Percentiles rank a stretch among this genome's conserved stretches.
Conservation (phyloP, 108 stramenopile genomes). For the Conticribra guillardii region DNA sequence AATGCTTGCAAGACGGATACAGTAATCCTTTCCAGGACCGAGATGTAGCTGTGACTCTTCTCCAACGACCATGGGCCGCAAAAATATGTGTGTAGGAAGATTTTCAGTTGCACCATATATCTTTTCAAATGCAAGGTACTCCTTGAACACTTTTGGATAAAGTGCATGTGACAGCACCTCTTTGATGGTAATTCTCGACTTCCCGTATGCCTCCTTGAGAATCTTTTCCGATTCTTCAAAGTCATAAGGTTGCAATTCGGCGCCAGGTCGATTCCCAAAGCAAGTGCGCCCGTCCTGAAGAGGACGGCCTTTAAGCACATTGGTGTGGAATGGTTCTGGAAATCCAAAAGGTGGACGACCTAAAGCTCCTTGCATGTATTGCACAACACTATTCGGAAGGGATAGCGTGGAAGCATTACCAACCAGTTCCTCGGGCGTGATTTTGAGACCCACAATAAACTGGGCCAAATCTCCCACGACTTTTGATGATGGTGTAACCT, state of each 20-base stretch:
- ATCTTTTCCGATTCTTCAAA: conserved; percentile 60
- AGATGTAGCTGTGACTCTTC: conserved; percentile 61
- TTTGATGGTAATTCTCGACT: conserved; percentile 46
- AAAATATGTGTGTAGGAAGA: conserved; percentile 73
- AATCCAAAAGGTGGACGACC: conserved; percentile 81
- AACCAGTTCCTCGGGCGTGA: conserved; percentile 67
- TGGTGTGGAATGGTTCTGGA: conserved; percentile 76
- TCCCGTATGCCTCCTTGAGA: conserved; percentile 61
- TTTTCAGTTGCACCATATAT: conserved; percentile 60
- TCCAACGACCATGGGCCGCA: conserved; percentile 66
- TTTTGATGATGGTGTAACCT: conserved; percentile 92
- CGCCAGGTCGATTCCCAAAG: conserved; percentile 82
- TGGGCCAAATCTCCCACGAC: conserved; percentile 87
- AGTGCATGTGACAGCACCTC: conserved; percentile 74
- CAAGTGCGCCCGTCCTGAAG: conserved; percentile 55
- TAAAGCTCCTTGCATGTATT: conserved; percentile 81
- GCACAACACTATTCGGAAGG: conserved; percentile 79
- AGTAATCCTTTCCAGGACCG: conserved; percentile 56
- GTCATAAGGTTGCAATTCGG: conserved; percentile 67
- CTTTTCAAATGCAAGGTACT: conserved; percentile 45
- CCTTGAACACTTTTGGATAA: conserved; percentile 77
- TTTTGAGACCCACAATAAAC: conserved; percentile 74
- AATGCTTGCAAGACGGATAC: conserved; percentile 50
- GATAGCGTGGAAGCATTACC: conserved; percentile 63
- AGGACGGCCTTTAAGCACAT: conserved; percentile 67